phyloP scores from a whole-genome alignment of 495 filamentous ascomycete genomes.

The Tricharina praecox region DNA sequence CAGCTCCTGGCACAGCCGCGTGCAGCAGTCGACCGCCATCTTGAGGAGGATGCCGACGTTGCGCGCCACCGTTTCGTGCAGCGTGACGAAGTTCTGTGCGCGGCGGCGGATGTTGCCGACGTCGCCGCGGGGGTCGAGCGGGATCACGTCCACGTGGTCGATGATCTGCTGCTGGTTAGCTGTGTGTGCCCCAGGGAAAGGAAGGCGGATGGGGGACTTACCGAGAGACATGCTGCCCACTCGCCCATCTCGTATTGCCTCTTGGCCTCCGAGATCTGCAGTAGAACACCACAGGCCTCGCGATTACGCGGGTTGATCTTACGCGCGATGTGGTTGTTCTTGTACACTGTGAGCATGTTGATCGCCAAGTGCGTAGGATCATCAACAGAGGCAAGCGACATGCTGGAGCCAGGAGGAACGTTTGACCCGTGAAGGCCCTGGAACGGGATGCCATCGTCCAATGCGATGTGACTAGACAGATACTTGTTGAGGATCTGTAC shows the following conservation, averaged over 20 bases:
- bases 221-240: slow-evolving; percentile 68
- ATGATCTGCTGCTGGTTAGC: slow-evolving; percentile 42
- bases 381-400: slow-evolving; percentile 56
- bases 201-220: too few species aligned
- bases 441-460: slow-evolving; percentile 13
- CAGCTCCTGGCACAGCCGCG: slow-evolving; percentile 51
- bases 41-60: slow-evolving; percentile 79
- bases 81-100: slow-evolving; percentile 56
- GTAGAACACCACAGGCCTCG: slow-evolving; percentile 50
- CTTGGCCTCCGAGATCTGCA: slow-evolving; percentile 66
- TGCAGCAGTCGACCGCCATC: slow-evolving; percentile 79
- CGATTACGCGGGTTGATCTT: slow-evolving; percentile 37
- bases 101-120: slow-evolving; percentile 53
- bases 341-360: slow-evolving; percentile 69
- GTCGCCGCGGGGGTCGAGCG: slow-evolving; percentile 50
- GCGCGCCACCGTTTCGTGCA: slow-evolving; percentile 60
- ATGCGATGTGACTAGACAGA: slow-evolving; percentile 61
- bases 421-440: background rate
- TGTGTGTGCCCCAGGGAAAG: too few species aligned
- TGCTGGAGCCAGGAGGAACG: slow-evolving; percentile 1
- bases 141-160: slow-evolving; percentile 54
- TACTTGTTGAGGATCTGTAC: slow-evolving; percentile 74
- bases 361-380: slow-evolving; percentile 62
- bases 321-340: slow-evolving; percentile 13
- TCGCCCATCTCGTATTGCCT: slow-evolving; percentile 45